Percentiles rank a stretch among this genome's conserved stretches.
Evolutionary conservation across 2,329 filamentous ascomycete species (phyloP).

Genomic region (Aurifilum marmelostoma): DNA sequence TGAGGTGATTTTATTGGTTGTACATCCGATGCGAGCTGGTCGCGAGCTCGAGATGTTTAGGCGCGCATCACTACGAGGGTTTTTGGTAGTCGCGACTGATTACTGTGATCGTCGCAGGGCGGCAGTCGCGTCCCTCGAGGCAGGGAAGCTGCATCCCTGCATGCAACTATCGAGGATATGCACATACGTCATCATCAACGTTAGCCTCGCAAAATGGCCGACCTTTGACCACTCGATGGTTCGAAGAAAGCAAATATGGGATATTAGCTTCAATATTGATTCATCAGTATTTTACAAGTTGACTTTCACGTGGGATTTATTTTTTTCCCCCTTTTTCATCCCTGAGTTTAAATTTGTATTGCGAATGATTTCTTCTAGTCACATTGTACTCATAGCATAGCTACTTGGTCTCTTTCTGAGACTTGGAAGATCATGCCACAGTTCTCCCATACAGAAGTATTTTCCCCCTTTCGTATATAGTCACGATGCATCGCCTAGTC

Average conservation of each 20-base stretch:
- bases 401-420: background rate
- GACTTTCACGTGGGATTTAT: background rate
- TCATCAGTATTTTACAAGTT: background rate
- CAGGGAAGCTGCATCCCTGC: background rate
- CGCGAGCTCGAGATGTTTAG: conserved; percentile 2
- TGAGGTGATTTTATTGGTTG: background rate
- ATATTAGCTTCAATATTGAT: too few species aligned
- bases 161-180: conserved; percentile 18
- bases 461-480: background rate
- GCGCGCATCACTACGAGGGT: conserved; percentile 13
- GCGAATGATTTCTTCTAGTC: background rate
- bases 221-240: background rate
- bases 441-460: background rate
- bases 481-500: conserved; percentile 40
- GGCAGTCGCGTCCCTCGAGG: conserved; percentile 1
- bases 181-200: background rate
- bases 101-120: conserved; percentile 5
- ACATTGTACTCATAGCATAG: background rate
- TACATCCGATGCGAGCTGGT: conserved; percentile 6
- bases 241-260: background rate
- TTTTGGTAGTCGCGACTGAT: conserved; percentile 11
- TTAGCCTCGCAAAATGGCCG: background rate
- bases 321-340: too few species aligned
- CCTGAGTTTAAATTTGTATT: background rate
- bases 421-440: conserved; percentile 19